phyloP scores from a whole-genome alignment of 2,329 filamentous ascomycete species.

The Ascochyta pisi region DNA sequence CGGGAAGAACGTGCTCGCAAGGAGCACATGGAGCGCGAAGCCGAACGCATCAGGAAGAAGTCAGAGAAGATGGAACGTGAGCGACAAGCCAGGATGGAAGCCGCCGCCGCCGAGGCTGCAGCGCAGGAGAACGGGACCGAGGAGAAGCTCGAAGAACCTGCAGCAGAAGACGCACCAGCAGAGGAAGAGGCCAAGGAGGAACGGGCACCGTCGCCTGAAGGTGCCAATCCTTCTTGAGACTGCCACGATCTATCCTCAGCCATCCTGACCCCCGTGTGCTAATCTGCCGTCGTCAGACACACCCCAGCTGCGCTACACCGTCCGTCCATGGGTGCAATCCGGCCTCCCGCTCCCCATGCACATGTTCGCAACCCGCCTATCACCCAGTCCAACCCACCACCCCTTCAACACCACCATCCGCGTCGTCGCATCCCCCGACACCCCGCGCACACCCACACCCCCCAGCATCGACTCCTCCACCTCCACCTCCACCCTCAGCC shows the following conservation, averaged over 20 bases:
- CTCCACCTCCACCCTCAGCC: constrained; percentile 1
- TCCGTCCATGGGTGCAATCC: constrained; percentile 41
- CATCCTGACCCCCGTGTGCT: constrained; percentile 28
- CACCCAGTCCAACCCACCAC: not conserved
- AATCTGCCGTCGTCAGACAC: constrained; percentile 30
- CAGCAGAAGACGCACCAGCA: constrained; percentile 23
- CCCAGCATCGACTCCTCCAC: constrained; percentile 3
- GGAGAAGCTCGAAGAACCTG: constrained; percentile 33
- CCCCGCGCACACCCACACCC: constrained; percentile 12
- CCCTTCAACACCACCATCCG: not conserved
- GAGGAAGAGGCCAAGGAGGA: constrained; percentile 41
- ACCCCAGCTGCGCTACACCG: constrained; percentile 27
- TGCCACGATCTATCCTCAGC: constrained; percentile 15
- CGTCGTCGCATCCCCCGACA: not conserved
- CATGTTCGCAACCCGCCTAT: constrained; percentile 15
- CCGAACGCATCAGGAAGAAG: constrained; percentile 53
- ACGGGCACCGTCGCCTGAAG: constrained; percentile 38
- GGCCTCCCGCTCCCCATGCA: constrained; percentile 26
- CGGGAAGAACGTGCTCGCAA: constrained; percentile 87
- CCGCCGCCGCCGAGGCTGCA: constrained; percentile 28
- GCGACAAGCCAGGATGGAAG: constrained; percentile 41
- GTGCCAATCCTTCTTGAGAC: constrained; percentile 43
- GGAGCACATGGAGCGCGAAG: constrained; percentile 69
- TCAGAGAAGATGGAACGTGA: constrained; percentile 54
- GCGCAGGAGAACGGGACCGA: constrained; percentile 27